Percentiles rank a stretch among this genome's conserved stretches.
Evolutionary conservation across 177 flowering plant species (phyloP).

Genomic region (Vitis hybrid): DNA sequence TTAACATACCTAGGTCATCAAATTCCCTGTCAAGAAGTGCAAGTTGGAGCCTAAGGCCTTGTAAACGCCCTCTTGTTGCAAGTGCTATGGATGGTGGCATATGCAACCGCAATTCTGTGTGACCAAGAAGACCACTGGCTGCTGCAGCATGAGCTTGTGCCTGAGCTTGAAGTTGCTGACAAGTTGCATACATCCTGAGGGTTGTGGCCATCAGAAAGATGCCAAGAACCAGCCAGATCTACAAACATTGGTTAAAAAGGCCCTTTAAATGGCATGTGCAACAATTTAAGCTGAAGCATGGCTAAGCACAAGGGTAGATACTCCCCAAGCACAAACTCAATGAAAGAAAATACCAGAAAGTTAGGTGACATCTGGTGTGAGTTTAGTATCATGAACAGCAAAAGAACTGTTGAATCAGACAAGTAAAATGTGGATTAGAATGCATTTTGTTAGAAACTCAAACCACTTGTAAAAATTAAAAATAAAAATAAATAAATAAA

Average conservation of each 20-base stretch:
- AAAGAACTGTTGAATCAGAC: constrained; percentile 59
- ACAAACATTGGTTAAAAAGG: constrained; percentile 14
- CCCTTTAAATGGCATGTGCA: background rate
- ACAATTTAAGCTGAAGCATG: too few relatives aligned
- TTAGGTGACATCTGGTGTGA: constrained; percentile 97
- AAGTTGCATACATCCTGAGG: constrained; percentile 93
- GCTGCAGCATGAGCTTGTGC: constrained; percentile 91
- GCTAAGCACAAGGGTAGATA: background rate
- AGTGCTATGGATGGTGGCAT: constrained; percentile 95
- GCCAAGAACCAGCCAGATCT: constrained; percentile 96
- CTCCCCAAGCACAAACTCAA: background rate
- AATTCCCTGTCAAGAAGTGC: constrained; percentile 96
- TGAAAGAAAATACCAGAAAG: constrained; percentile 66
- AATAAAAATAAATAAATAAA: background rate
- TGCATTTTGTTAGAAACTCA: background rate
- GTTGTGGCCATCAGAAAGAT: constrained; percentile 90
- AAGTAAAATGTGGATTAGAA: constrained; percentile 1
- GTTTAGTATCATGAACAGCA: constrained; percentile 91
- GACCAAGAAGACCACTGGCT: constrained; percentile 85
- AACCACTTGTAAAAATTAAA: background rate
- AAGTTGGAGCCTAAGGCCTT: constrained; percentile 94
- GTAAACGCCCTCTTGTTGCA: constrained; percentile 89
- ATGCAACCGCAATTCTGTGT: constrained; percentile 81
- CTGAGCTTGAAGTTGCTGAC: constrained; percentile 98
- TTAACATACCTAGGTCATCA: constrained; percentile 84